Conservation (phyloP, 148 eudicot species). For the Rhododendron ferrugineum region DNA sequence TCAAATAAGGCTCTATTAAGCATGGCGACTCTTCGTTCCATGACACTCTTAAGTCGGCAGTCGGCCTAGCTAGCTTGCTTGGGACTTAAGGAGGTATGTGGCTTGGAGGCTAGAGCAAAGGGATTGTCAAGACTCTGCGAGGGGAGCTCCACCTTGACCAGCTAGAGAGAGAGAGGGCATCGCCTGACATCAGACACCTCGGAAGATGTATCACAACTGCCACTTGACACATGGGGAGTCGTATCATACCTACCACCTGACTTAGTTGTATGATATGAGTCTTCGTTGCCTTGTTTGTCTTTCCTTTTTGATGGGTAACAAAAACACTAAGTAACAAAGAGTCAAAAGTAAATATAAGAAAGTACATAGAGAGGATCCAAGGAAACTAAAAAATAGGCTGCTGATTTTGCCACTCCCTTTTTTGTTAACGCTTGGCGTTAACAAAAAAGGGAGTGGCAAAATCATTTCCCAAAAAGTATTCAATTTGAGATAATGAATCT, state of each 20-base stretch:
- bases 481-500: background rate
- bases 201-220: background rate
- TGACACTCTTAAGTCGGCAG: background rate
- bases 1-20: too few species aligned
- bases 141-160: background rate
- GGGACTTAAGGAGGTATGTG: background rate
- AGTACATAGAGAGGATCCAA: background rate
- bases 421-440: too few species aligned
- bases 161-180: background rate
- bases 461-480: too few species aligned
- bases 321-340: too few species aligned
- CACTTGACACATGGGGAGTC: background rate
- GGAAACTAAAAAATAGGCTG: background rate
- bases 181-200: background rate
- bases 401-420: too few species aligned
- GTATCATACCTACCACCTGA: background rate
- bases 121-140: background rate
- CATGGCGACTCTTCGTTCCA: background rate
- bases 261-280: background rate
- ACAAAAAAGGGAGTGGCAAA: too few species aligned
- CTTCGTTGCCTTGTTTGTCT: background rate
- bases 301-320: too few species aligned
- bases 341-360: background rate
- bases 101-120: background rate
- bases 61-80: background rate